These are phyloP conservation scores for Huntiella decipiens DNA, from an alignment of 2,329 filamentous ascomycete species.

Conservation along the genomic window DNA sequence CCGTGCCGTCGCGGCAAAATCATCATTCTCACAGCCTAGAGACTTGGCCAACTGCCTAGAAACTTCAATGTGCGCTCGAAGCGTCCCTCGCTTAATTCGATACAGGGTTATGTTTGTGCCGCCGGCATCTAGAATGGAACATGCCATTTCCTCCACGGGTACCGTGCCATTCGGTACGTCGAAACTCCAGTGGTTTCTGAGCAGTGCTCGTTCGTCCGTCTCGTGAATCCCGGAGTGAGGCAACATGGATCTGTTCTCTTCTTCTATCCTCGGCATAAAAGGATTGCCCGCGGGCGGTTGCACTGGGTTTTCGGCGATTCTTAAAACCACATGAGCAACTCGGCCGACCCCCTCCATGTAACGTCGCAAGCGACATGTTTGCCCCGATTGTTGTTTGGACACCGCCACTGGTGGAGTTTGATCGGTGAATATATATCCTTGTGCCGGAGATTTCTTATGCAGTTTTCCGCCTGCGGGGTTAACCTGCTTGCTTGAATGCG, in stretches of 20 bases:
- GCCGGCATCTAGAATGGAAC: slow-evolving; percentile 17
- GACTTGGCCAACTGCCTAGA: slow-evolving; percentile 13
- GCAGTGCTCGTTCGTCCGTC: slow-evolving; percentile 16
- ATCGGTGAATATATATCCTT: no score
- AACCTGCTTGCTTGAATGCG: no score
- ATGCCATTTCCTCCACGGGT: slow-evolving; percentile 12
- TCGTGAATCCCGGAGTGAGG: slow-evolving; percentile 15
- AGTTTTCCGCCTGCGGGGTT: no score
- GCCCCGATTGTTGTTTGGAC: no score
- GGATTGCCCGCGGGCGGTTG: no score
- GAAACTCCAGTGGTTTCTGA: slow-evolving; percentile 15
- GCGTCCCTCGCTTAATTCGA: slow-evolving; percentile 16
- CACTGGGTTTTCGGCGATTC: no score
- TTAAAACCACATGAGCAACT: no score
- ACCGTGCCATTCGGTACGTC: slow-evolving; percentile 14
- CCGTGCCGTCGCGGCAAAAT: not conserved
- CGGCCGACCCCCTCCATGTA: no score
- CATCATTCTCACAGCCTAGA: not conserved
- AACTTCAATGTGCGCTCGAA: slow-evolving; percentile 15
- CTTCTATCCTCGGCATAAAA: no score
- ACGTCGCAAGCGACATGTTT: no score
- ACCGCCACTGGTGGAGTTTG: no score
- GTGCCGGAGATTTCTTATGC: no score
- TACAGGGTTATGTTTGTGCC: slow-evolving; percentile 15
- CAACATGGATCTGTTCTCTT: slow-evolving; percentile 8